These are phyloP conservation scores for Persicaria tinctoria DNA, from an alignment of 148 eudicot species.

Conservation along the genomic window DNA sequence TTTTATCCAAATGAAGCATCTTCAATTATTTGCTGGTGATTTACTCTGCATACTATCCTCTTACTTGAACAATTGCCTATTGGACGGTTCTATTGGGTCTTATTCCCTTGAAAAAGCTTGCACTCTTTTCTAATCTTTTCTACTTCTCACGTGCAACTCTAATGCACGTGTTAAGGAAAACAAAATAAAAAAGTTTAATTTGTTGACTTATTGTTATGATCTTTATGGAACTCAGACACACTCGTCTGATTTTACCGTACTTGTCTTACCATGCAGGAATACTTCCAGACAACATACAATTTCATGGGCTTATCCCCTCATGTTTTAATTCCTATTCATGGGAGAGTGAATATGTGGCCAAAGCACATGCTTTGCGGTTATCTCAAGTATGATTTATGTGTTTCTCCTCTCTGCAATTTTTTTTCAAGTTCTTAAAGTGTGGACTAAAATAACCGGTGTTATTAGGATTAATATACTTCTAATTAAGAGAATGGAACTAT, in stretches of 20 bases:
- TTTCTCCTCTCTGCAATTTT: background rate
- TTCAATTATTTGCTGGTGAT: background rate
- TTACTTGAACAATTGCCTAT: background rate
- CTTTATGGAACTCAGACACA: background rate
- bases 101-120: background rate
- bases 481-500: background rate
- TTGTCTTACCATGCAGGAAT: slow-evolving; percentile 47
- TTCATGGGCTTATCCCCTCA: slow-evolving; percentile 48
- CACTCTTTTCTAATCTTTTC: background rate
- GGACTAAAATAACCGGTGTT: background rate
- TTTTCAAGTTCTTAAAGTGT: background rate
- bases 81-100: background rate
- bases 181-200: background rate
- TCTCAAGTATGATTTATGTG: slow-evolving; percentile 52
- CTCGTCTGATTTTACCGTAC: background rate
- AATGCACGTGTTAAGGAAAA: background rate
- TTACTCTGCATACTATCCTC: background rate
- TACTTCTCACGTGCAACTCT: slow-evolving; percentile 1
- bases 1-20: background rate
- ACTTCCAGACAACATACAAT: slow-evolving; percentile 72
- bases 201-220: background rate
- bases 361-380: slow-evolving; percentile 87
- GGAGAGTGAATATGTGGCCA: background rate
- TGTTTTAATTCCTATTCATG: no score
- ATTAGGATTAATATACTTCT: background rate